Base-by-base conservation (phyloP, 2,329 filamentous ascomycete genomes). In the Pseudogymnoascus pannorum region DNA sequence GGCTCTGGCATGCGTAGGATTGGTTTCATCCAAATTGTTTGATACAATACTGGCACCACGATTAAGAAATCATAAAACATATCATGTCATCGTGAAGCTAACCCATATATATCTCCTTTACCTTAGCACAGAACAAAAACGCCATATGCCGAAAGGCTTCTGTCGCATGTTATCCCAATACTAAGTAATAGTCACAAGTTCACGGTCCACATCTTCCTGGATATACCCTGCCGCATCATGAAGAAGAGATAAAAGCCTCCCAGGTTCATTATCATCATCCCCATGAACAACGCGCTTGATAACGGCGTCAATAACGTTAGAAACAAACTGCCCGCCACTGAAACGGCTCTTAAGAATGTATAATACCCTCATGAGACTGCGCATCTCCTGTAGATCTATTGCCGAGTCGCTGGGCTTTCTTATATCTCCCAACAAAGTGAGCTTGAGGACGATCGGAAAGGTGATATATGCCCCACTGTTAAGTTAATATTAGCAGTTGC, bases 261-360 rank as follows among this genome's bases (percentile, higher is more conserved):
- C 48, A 3, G 48, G 48, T 18, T 54, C 48, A 9, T 31, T 31
- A 7, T 31, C 26, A 12, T 54, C 26, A 16, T 31, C 48, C 16
- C 48, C 48, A 31, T 54, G 48, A 31, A 54, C 48, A 2, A 54
- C 48, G 9, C 48, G 48, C 48, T 54, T 54, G 9, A 59, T 59
- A 31, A 59, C 58, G 18, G 42, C 58, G 7, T 44, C 58, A 3
- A 59, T 36, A 14, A 59, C 58, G 18, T 59, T 59, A 5, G 58
- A 40, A 48, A 59, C n/a, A 59, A 59, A 59, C 22, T 38, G 31
- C 1, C 58, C 58, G 11, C 58, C 58, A 59, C 58, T 59, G 12
- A 59, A 59, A 24, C 58, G 36, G 18, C 16, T 29, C 42, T 59
- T 59, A 7, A 59, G 16, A 36, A 59, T 40, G 16, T 44, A 44